A percentile compares a stretch with the other conserved stretches of the same genome.
These are phyloP conservation scores for Salix koriyanagi DNA, from an alignment of 345 rosid species.

Conservation along the genomic window DNA sequence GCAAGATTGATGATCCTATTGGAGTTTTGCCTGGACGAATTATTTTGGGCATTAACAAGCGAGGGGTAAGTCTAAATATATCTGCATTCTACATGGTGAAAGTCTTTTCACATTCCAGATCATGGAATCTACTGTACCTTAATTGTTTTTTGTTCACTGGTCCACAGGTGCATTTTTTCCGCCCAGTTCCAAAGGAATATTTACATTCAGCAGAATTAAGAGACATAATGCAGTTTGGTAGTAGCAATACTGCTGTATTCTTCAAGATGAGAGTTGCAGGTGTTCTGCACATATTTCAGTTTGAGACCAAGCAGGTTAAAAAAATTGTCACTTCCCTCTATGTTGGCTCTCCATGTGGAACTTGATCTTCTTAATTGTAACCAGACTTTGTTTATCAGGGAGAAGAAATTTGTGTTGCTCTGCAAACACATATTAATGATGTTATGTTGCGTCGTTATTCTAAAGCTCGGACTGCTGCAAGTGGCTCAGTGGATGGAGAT, in stretches of 20 bases:
- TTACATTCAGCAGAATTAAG: constrained; percentile 91
- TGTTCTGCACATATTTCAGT: constrained; percentile 93
- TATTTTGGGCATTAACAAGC: constrained; percentile 88
- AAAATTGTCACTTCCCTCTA: neutral
- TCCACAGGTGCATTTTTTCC: constrained; percentile 84
- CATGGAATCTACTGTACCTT: neutral
- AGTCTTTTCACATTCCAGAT: neutral
- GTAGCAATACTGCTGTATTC: constrained; percentile 95
- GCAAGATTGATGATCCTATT: constrained; percentile 97
- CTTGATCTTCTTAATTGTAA: neutral
- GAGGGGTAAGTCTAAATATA: constrained; percentile 65
- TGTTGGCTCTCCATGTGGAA: neutral
- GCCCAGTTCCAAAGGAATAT: constrained; percentile 96
- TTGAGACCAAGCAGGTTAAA: constrained; percentile 93
- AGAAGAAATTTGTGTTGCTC: constrained; percentile 97
- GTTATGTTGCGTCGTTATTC: constrained; percentile 98
- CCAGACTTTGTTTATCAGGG: constrained; percentile 45
- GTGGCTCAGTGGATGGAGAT: constrained; percentile 67
- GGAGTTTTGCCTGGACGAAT: constrained; percentile 94
- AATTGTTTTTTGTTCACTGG: constrained; percentile 15
- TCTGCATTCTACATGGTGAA: neutral
- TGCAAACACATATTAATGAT: constrained; percentile 98
- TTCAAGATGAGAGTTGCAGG: constrained; percentile 99
- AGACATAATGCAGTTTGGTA: constrained; percentile 99
- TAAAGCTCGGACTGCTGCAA: constrained; percentile 69